Percentiles rank a stretch among this genome's conserved stretches.
phyloP scores from a whole-genome alignment of 257 asterid species.

The Fraxinus excelsior region DNA sequence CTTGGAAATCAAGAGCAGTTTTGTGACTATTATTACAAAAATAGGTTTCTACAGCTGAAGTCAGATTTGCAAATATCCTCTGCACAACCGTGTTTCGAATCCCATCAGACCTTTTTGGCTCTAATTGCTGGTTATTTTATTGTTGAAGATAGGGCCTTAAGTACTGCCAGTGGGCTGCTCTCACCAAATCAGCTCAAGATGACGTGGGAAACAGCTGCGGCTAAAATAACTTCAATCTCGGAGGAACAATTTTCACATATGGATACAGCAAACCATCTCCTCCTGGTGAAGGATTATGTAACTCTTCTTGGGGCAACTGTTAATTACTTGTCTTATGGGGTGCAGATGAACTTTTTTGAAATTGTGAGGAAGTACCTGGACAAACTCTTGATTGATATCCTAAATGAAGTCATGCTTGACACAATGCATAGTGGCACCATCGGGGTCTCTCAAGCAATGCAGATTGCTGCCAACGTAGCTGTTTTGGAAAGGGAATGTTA shows the following conservation, averaged over 20 bases:
- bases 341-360: slow-evolving; percentile 76
- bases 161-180: slow-evolving; percentile 85
- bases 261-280: slow-evolving; percentile 82
- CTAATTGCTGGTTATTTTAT: slow-evolving; percentile 79
- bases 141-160: slow-evolving; percentile 81
- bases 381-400: slow-evolving; percentile 77
- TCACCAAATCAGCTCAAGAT: slow-evolving; percentile 72
- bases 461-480: slow-evolving; percentile 86
- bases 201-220: slow-evolving; percentile 90
- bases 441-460: slow-evolving; percentile 91
- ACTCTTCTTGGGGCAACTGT: slow-evolving; percentile 93
- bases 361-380: slow-evolving; percentile 73
- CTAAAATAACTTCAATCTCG: slow-evolving; percentile 60
- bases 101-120: slow-evolving; percentile 72
- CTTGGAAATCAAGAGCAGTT: slow-evolving; percentile 77
- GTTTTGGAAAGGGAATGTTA: slow-evolving; percentile 88
- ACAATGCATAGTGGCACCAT: slow-evolving; percentile 60
- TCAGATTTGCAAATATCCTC: slow-evolving; percentile 83
- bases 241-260: slow-evolving; percentile 74
- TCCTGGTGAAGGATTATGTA: slow-evolving; percentile 76
- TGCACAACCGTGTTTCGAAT: slow-evolving; percentile 69
- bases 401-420: slow-evolving; percentile 67
- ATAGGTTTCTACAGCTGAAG: slow-evolving; percentile 72
- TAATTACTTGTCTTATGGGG: slow-evolving; percentile 73
- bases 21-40: slow-evolving; percentile 74